Conservation (phyloP, 345 rosid species). For the Boechera divaricarpa region DNA sequence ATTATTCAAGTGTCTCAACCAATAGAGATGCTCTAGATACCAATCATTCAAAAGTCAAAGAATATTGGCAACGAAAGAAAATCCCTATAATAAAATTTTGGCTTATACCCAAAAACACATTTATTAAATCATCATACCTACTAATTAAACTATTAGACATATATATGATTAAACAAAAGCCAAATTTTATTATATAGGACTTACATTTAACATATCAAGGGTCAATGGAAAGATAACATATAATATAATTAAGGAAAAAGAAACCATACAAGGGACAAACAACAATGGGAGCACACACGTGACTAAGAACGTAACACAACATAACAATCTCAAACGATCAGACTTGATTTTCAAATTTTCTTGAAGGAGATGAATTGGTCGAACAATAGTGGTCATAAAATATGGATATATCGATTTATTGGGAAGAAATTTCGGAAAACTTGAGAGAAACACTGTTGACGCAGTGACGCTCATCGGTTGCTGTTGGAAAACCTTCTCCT, state of each 20-base stretch:
- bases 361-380: background rate
- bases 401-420: background rate
- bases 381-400: background rate
- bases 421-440: conserved; percentile 32
- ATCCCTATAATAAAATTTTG: too few species aligned
- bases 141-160: background rate
- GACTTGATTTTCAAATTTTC: background rate
- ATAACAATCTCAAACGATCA: background rate
- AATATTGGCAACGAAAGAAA: too few species aligned
- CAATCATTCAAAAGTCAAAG: too few species aligned
- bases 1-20: too few species aligned
- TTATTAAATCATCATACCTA: background rate
- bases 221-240: background rate
- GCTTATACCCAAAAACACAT: too few species aligned
- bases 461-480: conserved; percentile 84
- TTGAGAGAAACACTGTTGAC: conserved; percentile 85
- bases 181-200: background rate
- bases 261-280: background rate
- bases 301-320: background rate
- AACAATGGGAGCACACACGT: background rate
- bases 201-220: background rate
- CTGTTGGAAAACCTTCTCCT: conserved; percentile 80
- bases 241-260: background rate
- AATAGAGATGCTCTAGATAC: too few species aligned
- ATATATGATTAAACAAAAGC: background rate